Base-by-base conservation (phyloP, 2,329 filamentous ascomycete species). In the Plenodomus tracheiphilus region DNA sequence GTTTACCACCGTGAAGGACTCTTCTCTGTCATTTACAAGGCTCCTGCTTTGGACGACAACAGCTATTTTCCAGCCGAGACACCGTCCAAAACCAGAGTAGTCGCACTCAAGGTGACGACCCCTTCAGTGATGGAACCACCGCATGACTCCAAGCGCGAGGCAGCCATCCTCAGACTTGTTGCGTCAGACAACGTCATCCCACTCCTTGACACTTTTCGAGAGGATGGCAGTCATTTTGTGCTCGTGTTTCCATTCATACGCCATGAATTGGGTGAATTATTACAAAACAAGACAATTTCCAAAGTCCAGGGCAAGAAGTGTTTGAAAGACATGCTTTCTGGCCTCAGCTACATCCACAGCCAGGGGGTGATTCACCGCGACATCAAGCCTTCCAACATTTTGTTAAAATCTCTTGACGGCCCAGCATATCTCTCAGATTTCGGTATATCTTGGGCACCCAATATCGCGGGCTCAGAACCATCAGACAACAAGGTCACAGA, bases 291-390 rank as follows among this genome's bases (percentile, higher is more conserved):
- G 64, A 75, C 59, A 70, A 72, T 72, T 49, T 58, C 68, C 39
- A 56, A 71, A 40, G 39, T 53, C 7, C 76, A 81, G 46, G 70
- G 67, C 7, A 73, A 71, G 41, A 66, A 72, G 11, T 75, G 83
- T 78, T 70, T 94, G 80, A 73, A 74, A 10, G 85, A 92, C 58
- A 66, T 94, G 6, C 88, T 97, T 65, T 70, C 74, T 3, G 92
- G 84, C 6, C 80, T 99, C 2, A 75, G 75, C 2, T 81, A 88
- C 60, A 77, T 97, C 2, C 94, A 99, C 68, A 60, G 71, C 7
- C 75, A 84, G 19, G 87, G 85, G 7, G 91, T 99, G 49, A 87
- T 99, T 46, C 94, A 99, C 70, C 86, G 94, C 47, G 94, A 99
- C 66, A 77, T 99, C 67, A 99, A 99, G 66, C 94, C 94, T 0